Evolutionary conservation across 257 asterid genomes (phyloP), one percentile per base, ranked within the genome.

Genomic region (Penstemon newberryi): DNA sequence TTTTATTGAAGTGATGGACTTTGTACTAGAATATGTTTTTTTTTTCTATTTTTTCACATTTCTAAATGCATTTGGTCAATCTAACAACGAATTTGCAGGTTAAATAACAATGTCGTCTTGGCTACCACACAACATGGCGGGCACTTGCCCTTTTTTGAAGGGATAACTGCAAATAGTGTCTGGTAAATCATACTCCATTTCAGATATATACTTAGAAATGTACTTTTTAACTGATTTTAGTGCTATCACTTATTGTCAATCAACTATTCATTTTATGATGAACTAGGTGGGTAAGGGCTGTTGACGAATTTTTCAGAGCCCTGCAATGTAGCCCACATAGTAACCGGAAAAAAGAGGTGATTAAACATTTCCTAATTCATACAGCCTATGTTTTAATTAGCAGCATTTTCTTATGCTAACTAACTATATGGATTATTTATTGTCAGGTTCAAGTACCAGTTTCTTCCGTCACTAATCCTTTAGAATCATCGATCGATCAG

Each of bases 221-320:
- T 1, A 25, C 33, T 25, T 2, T 25, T 25, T 25, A 25, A 25
- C 33, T 25, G 33, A 25, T 25, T 25, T 25, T 25, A 25, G 33
- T 25, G 33, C 33, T 25, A 1, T 25, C 33, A 25, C 33, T 25
- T 25, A 25, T 1, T 25, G 33, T 25, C 33, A 25, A 25, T 25
- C 33, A 1, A 25, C 33, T 25, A 25, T 25, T 25, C 33, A 25
- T 25, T 25, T 25, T 25, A 25, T 25, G 33, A 25, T 2, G 33
- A 25, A 25, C 33, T 66, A 88, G 96, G 92, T 88, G 96, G 96
- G 96, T 84, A 42, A 86, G 90, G 62, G 96, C 93, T 5, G 82
- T 88, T 46, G 87, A 86, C 15, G 96, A 88, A 70, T 88, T 82
- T 77, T 71, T 81, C 57, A 62, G 71, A 70, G 79, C 74, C 56